Evolutionary conservation across 164 flowering plant species (phyloP), one percentile per base, ranked within the genome.

Genomic region (Chimonanthus praecox): DNA sequence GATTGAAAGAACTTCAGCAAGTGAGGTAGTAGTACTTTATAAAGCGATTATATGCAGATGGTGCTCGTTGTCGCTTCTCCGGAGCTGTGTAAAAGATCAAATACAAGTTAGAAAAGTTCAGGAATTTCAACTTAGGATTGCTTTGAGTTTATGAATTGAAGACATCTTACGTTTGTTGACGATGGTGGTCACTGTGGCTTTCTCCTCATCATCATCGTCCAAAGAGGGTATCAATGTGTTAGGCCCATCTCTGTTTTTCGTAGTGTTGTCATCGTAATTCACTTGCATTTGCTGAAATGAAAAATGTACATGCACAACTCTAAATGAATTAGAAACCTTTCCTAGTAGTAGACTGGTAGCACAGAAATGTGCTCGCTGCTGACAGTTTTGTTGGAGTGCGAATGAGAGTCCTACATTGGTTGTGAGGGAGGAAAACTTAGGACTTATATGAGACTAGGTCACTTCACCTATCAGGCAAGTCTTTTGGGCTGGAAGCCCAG

Each of bases 11-110:
- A 48, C 15, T 16, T 9, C 46, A 20, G 58, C 18, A 43, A 43
- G 18, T 69, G 47, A 21, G 43, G 51, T n/a, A n/a, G 43, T 54
- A 79, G 84, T 81, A 92, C 98, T 87, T 92, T 82, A 94, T 90
- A 87, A 92, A 94, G 67, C 79, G 80, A 69, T 94, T 94, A 71
- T 94, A 94, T 47, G 95, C 92, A 9, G 98, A 91, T 47, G 97
- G 95, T 66, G 94, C 92, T 78, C 98, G 81, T 51, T 88, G 92
- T 69, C 89, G 85, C 85, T 86, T 94, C 90, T 88, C 94, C 11
- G 97, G 98, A 2, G 97, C 98, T 94, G 84, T 94, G 84, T 61
- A 74, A 20, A 69, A 54, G 70, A 65, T 58, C 21, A 54, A 20
- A 70, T 50, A 45, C 50, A 66, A 48, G 69, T 67, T 60, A 67